Percentiles rank a stretch among this genome's conserved stretches.
phyloP scores from a whole-genome alignment of 2,329 filamentous ascomycete species.

The Aspergillus sp. region DNA sequence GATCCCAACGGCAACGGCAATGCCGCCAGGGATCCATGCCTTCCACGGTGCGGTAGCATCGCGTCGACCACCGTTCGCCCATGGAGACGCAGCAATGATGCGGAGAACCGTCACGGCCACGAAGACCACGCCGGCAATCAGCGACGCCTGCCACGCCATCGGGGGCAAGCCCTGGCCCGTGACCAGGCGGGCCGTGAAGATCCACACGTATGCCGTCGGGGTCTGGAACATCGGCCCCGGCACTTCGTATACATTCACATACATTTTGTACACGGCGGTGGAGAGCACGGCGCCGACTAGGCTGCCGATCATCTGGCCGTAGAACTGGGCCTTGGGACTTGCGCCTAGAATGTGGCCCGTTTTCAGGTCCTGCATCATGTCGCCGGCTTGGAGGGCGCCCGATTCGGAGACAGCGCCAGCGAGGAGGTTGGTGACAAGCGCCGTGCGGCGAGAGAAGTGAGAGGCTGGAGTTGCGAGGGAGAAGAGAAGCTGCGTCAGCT shows the following conservation, averaged over 20 bases:
- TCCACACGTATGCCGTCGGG: slow-evolving; percentile 94
- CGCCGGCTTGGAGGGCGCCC: slow-evolving; percentile 88
- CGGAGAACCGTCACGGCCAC: slow-evolving; percentile 67
- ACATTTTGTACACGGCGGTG: slow-evolving; percentile 83
- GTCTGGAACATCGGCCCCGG: slow-evolving; percentile 89
- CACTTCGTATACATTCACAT: slow-evolving; percentile 84
- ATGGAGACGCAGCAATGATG: slow-evolving; percentile 50
- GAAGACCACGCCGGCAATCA: slow-evolving; percentile 72
- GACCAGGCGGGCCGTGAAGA: slow-evolving; percentile 90
- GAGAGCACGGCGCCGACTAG: slow-evolving; percentile 82
- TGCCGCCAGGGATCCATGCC: slow-evolving; percentile 80
- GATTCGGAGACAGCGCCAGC: slow-evolving; percentile 84
- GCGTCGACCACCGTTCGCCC: slow-evolving; percentile 28
- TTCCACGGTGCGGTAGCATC: slow-evolving; percentile 58
- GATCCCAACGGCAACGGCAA: slow-evolving; percentile 95
- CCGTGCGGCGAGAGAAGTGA: slow-evolving; percentile 71
- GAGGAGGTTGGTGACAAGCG: slow-evolving; percentile 91
- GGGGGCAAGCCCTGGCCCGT: slow-evolving; percentile 83
- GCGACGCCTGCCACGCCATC: slow-evolving; percentile 78
- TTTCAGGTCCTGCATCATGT: slow-evolving; percentile 96
- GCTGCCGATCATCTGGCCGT: slow-evolving; percentile 89
- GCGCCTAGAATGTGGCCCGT: slow-evolving; percentile 91
- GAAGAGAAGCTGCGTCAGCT: slow-evolving; percentile 93
- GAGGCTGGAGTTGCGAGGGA: slow-evolving; percentile 80
- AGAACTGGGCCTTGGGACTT: slow-evolving; percentile 92